Evolutionary conservation across 495 filamentous ascomycete species (phyloP), one percentile per base, ranked within the genome.

Genomic region (Aspergillus sparsus): DNA sequence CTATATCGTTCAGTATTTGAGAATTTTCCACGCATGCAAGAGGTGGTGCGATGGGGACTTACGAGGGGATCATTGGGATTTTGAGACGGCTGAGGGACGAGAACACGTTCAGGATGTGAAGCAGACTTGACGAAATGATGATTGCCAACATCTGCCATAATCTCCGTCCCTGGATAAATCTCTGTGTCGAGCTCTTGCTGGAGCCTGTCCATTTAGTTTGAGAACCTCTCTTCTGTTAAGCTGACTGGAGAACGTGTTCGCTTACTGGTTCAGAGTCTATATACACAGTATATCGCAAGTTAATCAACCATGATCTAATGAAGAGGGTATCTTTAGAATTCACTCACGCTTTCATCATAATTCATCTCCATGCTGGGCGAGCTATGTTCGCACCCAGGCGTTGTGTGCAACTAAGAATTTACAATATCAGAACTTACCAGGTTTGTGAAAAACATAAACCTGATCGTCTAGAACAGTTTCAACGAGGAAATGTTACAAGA

Each of bases 161-260:
- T 79, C 71, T 87, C 84, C 13, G 84, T 87, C 3, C 84, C 84
- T 0, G 85, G 84, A 41, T 83, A 76, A 52, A 87, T 83, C 58
- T 82, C 77, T 33, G 75, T 77, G 18, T 82, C 68, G 51, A 87
- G 75, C 73, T 82, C 78, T 49, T 74, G 63, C 66, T 82, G 79
- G 45, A 73, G 62, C 32, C 68, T 73, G 54, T 42, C 42, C 11
- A n/a, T 18, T 67, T 35, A 63, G 64, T 27, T 46, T 5, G 8
- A 41, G 32, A 31, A 53, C 16, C n/a, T 27, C 1, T 42, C 12
- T 27, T 27, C 3, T 15, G 21, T 7, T 9, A 13, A 15, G 10
- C 3, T 3, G 42, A 16, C n/a, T 46, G 1, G 10, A 16, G 18
- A 16, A 21, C 7, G 12, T 10, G 21, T 16, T 10, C 6, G 60